phyloP scores from a whole-genome alignment of 257 asterid species.

The Misopates orontium region DNA sequence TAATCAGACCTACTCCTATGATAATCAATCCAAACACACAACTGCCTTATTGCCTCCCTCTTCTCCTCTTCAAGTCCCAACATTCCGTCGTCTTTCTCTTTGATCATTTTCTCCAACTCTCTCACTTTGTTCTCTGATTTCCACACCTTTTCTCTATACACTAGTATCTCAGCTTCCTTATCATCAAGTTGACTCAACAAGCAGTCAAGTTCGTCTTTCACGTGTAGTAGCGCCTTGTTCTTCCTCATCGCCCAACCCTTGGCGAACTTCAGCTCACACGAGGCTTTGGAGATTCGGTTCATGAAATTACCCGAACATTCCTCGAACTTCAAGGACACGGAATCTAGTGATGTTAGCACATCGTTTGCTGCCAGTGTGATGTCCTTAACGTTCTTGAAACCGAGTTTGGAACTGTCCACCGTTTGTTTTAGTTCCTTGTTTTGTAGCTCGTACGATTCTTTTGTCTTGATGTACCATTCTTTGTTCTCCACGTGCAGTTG shows the following conservation, averaged over 20 bases:
- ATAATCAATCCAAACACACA: conserved; percentile 89
- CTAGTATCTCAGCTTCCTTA: conserved; percentile 68
- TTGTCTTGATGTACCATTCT: conserved; percentile 59
- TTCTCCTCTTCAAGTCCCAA: conserved; percentile 67
- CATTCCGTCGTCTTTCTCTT: conserved; percentile 65
- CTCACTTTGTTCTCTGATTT: conserved; percentile 62
- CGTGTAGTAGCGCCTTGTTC: conserved; percentile 39
- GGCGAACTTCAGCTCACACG: conserved; percentile 63
- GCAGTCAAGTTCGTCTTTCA: conserved; percentile 54
- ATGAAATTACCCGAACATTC: conserved; percentile 53
- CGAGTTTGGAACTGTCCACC: conserved; percentile 23
- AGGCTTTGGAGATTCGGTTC: conserved; percentile 68
- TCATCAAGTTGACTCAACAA: conserved; percentile 55
- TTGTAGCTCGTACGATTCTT: conserved; percentile 40
- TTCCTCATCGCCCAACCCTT: conserved; percentile 72
- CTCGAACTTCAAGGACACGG: conserved; percentile 53
- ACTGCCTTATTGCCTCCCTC: conserved; percentile 87
- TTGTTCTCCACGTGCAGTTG: conserved; percentile 75
- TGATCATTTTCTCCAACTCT: conserved; percentile 60
- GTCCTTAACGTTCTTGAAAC: conserved; percentile 44
- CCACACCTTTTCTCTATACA: conserved; percentile 61
- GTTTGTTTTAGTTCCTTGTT: conserved; percentile 43
- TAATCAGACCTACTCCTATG: conserved; percentile 68
- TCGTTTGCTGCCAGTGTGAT: conserved; percentile 51
- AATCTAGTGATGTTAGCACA: conserved; percentile 50